Evolutionary conservation across 768 basidiomycete genomes (phyloP), one percentile per base, ranked within the genome.

Genomic region (Rhodotorula sphaerocarpa): DNA sequence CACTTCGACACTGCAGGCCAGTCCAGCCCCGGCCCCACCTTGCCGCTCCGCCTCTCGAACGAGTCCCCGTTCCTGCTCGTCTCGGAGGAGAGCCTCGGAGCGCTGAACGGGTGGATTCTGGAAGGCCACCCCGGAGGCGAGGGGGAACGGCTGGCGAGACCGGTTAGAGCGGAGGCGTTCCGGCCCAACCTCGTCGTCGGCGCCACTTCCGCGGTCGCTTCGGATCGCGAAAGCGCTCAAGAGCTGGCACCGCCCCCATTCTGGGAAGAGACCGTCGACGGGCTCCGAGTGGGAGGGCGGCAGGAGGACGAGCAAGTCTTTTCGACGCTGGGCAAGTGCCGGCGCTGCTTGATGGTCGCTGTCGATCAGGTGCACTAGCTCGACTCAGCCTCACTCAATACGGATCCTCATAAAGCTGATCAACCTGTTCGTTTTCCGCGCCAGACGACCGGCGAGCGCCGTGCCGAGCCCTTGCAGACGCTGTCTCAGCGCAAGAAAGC

Each of bases 11-110:
- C 41, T 10, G 34, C 50, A 7, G 2, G 20, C n/a, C n/a, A n/a
- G n/a, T n/a, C n/a, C n/a, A n/a, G n/a, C n/a, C n/a, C n/a, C 5
- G 44, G 52, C 11, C 50, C 55, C 16, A 59, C 63, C 0, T 50
- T 67, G 4, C 71, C 71, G 3, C 45, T 73, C 20, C 58, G 65
- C 0, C 50, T 71, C 2, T 65, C 61, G 33, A 73, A 73, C 66
- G 72, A 73, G 46, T 56, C 51, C 25, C 68, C 72, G 14, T 73
- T 70, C 61, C 56, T 73, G 7, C 64, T 73, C 57, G 59, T 73
- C n/a, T 66, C 64, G 43, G 39, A 54, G 36, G 57, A 63, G 39
- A 64, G 61, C 53, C 62, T 70, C 25, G 31, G 51, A 3, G 45
- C 39, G 9, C 64, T 71, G 2, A 59, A 55, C 23, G n/a, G 45